These are phyloP conservation scores for Epichloe gansuensis DNA, from an alignment of 2,329 filamentous ascomycete genomes.

Conservation along the genomic window DNA sequence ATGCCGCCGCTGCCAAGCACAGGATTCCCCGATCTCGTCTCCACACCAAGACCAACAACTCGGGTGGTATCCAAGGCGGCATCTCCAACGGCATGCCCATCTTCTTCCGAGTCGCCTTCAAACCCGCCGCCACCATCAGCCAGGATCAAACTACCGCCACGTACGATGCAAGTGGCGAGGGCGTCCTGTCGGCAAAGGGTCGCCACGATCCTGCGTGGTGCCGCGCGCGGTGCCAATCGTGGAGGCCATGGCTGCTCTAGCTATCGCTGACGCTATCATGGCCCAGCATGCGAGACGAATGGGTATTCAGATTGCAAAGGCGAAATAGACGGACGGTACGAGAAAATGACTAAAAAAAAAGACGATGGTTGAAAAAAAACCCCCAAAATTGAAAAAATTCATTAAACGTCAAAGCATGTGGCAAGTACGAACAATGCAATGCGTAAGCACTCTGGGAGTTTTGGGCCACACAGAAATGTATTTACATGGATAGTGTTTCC, in stretches of 20 bases:
- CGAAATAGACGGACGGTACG: background rate
- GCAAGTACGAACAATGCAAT: no score
- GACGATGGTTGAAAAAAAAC: background rate
- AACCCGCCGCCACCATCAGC: slow-evolving; percentile 86
- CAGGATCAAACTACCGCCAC: slow-evolving; percentile 74
- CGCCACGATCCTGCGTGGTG: slow-evolving; percentile 86
- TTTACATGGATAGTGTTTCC: background rate
- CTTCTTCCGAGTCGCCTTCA: slow-evolving; percentile 93
- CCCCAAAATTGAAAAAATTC: background rate
- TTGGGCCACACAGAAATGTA: background rate
- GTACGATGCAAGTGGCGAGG: slow-evolving; percentile 60
- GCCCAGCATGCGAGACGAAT: slow-evolving; percentile 57
- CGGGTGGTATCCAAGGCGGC: slow-evolving; percentile 86
- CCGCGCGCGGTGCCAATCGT: slow-evolving; percentile 79
- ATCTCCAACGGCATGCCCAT: slow-evolving; percentile 89
- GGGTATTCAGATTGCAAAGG: slow-evolving; percentile 16
- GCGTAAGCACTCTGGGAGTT: background rate
- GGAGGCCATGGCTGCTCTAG: slow-evolving; percentile 82
- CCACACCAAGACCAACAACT: slow-evolving; percentile 87
- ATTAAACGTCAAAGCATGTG: no score
- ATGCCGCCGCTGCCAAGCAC: slow-evolving; percentile 32
- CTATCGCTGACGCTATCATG: slow-evolving; percentile 77
- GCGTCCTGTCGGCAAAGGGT: slow-evolving; percentile 80
- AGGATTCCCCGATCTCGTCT: slow-evolving; percentile 47
- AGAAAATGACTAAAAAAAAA: background rate